These are phyloP conservation scores for Oryza australiensis DNA, from an alignment of 176 grass and related monocot genomes.

Conservation along the genomic window DNA sequence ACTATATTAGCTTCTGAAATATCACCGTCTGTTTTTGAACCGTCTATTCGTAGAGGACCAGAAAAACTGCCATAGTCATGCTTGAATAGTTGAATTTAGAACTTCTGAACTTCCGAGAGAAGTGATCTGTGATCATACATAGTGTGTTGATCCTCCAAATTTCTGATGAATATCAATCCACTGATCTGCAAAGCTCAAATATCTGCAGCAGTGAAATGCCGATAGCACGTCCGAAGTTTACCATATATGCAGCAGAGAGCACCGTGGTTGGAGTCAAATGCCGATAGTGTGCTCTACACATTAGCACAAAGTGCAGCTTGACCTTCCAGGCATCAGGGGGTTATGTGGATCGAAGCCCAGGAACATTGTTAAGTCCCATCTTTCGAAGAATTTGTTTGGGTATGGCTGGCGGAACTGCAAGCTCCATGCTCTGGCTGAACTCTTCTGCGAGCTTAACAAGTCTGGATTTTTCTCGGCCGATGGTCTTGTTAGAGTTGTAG, in stretches of 20 bases:
- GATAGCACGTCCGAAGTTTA: not conserved
- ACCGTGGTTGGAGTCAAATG: not conserved
- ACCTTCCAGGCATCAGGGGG: not conserved
- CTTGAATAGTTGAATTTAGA: not conserved
- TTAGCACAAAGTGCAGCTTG: not conserved
- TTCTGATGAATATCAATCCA: not conserved
- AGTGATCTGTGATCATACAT: not conserved
- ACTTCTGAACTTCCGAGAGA: not conserved
- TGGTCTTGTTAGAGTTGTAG: conserved; percentile 71
- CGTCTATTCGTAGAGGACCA: not conserved
- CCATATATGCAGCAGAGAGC: not conserved
- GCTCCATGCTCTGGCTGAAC: conserved; percentile 92
- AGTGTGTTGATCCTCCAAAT: conserved; percentile 9
- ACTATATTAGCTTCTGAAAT: not conserved
- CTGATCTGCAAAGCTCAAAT: conserved; percentile 11
- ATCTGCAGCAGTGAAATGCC: not conserved
- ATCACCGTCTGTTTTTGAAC: conserved; percentile 23
- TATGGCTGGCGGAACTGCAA: conserved; percentile 64
- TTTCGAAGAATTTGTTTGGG: conserved; percentile 68
- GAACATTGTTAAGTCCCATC: conserved; percentile 78
- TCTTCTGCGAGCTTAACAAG: conserved; percentile 77
- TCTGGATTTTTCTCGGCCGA: conserved; percentile 61
- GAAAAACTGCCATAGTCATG: not conserved
- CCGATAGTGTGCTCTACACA: not conserved
- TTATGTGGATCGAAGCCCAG: conserved; percentile 53